Conservation (phyloP, 768 basidiomycete genomes). For the Leccinum variicolor region DNA sequence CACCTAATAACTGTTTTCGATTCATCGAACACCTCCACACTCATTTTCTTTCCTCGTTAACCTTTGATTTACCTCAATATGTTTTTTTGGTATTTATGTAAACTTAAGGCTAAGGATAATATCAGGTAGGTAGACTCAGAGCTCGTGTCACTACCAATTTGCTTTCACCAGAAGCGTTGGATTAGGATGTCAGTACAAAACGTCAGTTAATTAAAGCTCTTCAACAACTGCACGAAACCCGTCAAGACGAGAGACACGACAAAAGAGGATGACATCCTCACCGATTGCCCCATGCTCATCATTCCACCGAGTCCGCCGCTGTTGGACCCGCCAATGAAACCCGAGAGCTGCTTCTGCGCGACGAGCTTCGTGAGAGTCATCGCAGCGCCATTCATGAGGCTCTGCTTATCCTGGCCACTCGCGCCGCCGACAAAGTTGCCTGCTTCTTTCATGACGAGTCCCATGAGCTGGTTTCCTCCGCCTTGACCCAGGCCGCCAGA, state of each 20-base stretch:
- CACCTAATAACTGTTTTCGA: too few species aligned
- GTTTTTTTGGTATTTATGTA: too few species aligned
- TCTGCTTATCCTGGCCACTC: slow-evolving; percentile 67
- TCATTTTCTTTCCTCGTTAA: background rate
- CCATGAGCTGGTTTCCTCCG: slow-evolving; percentile 65
- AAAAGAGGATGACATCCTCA: slow-evolving; percentile 21
- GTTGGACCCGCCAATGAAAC: slow-evolving; percentile 52
- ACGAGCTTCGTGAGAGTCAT: slow-evolving; percentile 84
- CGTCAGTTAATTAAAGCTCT: slow-evolving; percentile 13
- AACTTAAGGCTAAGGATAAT: too few species aligned
- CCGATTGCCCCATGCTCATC: slow-evolving; percentile 50
- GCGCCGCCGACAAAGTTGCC: slow-evolving; percentile 67
- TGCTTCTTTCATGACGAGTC: slow-evolving; percentile 83
- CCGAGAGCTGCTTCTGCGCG: slow-evolving; percentile 54
- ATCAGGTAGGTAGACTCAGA: background rate
- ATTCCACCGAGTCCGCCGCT: slow-evolving; percentile 65
- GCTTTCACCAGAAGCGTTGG: background rate
- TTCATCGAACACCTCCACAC: too few species aligned
- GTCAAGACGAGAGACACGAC: background rate
- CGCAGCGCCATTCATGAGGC: slow-evolving; percentile 80
- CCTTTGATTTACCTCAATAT: background rate
- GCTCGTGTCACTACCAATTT: background rate
- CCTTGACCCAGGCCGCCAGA: slow-evolving; percentile 39
- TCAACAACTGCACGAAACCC: slow-evolving; percentile 8
- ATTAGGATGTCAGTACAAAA: background rate